Base-by-base conservation (phyloP, 139 green algal species). In the Coccomyxa sp. region DNA sequence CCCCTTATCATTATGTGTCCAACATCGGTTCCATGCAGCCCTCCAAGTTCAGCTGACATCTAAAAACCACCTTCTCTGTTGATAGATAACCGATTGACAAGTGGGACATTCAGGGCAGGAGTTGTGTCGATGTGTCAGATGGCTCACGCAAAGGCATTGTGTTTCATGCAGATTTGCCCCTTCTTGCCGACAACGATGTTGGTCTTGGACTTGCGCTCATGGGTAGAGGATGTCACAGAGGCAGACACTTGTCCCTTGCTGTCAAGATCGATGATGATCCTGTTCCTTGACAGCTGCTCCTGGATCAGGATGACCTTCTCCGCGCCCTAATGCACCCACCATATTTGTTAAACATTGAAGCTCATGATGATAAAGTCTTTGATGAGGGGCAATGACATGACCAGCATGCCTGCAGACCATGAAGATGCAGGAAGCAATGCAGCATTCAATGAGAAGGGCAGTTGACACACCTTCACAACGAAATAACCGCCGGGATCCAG, bases 241-340 rank as follows among this genome's bases (percentile, higher is more conserved):
- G 94, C 92, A n/a, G 90, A 88, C 10, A 97, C 82, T 82, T 88
- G 85, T 21, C 88, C 87, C 28, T 92, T 84, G 74, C 76, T 91
- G 89, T 98, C 94, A 0, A 90, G 89, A 88, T 99, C 96, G 79
- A 99, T 95, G 88, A 99, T 98, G 87, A 99, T 98, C 74, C 97
- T 90, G 89, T 99, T 99, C 90, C 99, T 99, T 82, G 88, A 94
- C 81, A 99, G 92, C 92, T 99, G 97, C 92, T 99, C 97, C 87
- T 99, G 97, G 88, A 99, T 99, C 16, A 99, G 90, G 78, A 99
- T 98, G 17, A 99, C 97, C 89, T 99, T 97, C 85, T 97, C 94
- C n/a, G 89, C 92, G 75, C 93, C 93, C 88, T 95, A 92, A 79
- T 87, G 13, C 23, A 15, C 17, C 10, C 79, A 82, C 15, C 12